Base-by-base conservation (phyloP, 441 rosid genomes). In the Breynia disticha region DNA sequence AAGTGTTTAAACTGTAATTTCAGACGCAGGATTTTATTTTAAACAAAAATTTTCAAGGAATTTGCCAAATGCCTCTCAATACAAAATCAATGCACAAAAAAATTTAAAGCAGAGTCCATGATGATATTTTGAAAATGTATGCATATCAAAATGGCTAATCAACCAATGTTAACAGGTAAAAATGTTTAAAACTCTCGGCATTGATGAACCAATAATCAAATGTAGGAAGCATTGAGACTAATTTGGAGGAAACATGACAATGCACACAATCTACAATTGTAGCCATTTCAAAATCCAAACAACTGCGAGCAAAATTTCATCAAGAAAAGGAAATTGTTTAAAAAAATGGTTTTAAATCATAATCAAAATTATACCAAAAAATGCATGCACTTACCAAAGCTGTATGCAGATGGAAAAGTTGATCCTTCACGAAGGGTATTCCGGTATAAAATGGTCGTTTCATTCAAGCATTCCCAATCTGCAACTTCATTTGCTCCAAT, bases 391-490 rank as follows among this genome's bases (percentile, higher is more conserved):
- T 71, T 79, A 93, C 99, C 99, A 61, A 93, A 93, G 59, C 83
- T 56, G 58, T 93, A 93, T 56, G 96, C 83, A 57, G 91, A 80
- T 11, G 99, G 97, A 75, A 80, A 89, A 19, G 87, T 78, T 24
- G 95, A 93, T 46, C 99, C 93, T 72, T 83, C 90, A 48, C 91
- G 87, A 64, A 86, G 87, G n/a, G 84, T 83, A 77, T 86, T 93
- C 60, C 90, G 75, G 72, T 89, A 89, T 62, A 93, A 74, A 56
- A 93, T 67, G 18, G 97, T 79, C 53, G 76, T 79, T 21, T 80
- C 88, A 63, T 84, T 80, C 79, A 93, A 79, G 73, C 99, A 93
- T 71, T 89, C 99, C 96, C 99, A 93, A 53, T 93, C 97, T 0
- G 82, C 80, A 63, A 72, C 83, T 68, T 89, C 98, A 62, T 68